Conservation (phyloP, 768 basidiomycete genomes). For the Cystobasidium ongulense region DNA sequence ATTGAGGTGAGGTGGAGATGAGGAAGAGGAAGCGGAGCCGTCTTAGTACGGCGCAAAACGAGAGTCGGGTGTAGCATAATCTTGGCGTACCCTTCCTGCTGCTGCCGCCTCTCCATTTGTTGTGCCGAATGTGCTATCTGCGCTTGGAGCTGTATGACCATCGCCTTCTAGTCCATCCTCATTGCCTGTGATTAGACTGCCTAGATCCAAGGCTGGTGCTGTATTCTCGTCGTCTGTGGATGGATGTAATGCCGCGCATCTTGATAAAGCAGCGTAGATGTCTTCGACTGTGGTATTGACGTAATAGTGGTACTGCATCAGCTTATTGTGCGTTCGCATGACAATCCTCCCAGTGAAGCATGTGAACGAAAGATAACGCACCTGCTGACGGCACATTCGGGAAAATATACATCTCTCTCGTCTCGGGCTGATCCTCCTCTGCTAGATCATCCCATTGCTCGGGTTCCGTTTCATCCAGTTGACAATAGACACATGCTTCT, state of each 20-base stretch:
- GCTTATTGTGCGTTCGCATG: neutral
- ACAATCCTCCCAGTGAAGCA: too few species aligned
- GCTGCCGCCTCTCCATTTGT: neutral
- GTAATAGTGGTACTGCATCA: neutral
- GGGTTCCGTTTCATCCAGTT: conserved; percentile 65
- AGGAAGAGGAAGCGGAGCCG: neutral
- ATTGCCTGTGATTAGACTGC: neutral
- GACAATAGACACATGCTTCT: conserved; percentile 77
- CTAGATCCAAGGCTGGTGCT: conserved; percentile 6
- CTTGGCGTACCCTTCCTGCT: conserved; percentile 29
- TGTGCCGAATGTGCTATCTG: neutral
- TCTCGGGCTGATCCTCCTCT: conserved; percentile 51
- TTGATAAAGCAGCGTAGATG: conserved; percentile 23
- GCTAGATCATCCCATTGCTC: conserved; percentile 45
- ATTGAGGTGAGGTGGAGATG: neutral
- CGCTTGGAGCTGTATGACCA: neutral
- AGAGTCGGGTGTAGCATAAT: conserved; percentile 10
- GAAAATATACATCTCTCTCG: conserved; percentile 73
- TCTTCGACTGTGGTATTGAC: neutral
- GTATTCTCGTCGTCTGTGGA: conserved; percentile 7
- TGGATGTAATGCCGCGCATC: conserved; percentile 22
- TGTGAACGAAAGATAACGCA: conserved; percentile 52
- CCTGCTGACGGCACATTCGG: conserved; percentile 56
- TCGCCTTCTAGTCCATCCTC: neutral
- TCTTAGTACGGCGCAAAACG: conserved; percentile 25